A percentile compares a stretch with the other conserved stretches of the same genome.
These are phyloP conservation scores for Rhodosporidiobolus odoratus DNA, from an alignment of 768 basidiomycete genomes.

Conservation along the genomic window DNA sequence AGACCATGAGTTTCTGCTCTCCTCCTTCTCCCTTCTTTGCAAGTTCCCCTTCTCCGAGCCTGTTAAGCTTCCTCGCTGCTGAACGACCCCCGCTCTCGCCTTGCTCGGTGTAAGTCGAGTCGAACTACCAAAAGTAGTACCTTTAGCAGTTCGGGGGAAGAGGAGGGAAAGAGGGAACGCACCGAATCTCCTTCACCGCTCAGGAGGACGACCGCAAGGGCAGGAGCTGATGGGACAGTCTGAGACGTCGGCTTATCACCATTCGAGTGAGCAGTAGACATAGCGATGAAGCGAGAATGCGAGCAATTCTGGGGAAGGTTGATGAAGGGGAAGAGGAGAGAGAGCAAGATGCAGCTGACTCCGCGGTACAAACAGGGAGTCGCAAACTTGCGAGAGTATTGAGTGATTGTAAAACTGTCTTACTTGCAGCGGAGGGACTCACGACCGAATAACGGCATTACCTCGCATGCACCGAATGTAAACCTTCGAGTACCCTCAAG, in stretches of 20 bases:
- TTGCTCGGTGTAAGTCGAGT: neutral
- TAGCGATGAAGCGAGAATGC: too few species aligned
- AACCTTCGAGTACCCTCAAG: too few species aligned
- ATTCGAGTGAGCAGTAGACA: neutral
- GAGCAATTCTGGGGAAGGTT: neutral
- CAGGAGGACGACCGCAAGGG: too few species aligned
- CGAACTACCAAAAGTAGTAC: neutral
- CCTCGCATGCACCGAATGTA: too few species aligned
- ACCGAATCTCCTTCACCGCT: neutral
- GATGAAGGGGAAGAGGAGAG: neutral
- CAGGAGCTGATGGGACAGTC: too few species aligned
- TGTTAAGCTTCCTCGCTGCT: neutral
- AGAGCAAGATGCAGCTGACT: neutral
- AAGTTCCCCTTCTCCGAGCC: neutral
- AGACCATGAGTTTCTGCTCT: neutral
- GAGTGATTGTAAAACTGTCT: too few species aligned
- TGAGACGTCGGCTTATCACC: neutral
- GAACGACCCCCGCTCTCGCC: neutral
- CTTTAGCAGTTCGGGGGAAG: neutral
- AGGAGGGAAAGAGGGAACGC: neutral
- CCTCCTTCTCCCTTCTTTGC: neutral
- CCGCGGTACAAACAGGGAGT: neutral
- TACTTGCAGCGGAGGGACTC: too few species aligned
- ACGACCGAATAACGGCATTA: too few species aligned
- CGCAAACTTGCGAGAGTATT: neutral